Percentiles rank a stretch among this genome's conserved stretches.
Evolutionary conservation across 495 filamentous ascomycete species (phyloP).

Genomic region (Tuber umbilicatum): DNA sequence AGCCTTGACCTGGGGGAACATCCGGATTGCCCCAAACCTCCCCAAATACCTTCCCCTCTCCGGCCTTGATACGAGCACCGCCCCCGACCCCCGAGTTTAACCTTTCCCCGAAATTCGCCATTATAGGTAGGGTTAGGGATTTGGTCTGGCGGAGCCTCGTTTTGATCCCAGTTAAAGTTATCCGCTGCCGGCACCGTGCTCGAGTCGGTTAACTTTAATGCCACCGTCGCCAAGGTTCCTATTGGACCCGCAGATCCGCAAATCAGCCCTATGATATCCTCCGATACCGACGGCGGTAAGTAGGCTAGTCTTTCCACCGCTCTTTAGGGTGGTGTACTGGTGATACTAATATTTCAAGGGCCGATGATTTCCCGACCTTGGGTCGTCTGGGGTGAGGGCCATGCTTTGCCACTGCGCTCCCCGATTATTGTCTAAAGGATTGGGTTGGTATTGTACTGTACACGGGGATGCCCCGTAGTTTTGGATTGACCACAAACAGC

Average conservation of each 20-base stretch:
- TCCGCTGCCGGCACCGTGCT: not conserved
- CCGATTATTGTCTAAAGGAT: no score
- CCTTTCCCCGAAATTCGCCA: not conserved
- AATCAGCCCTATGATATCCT: not conserved
- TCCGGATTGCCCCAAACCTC: not conserved
- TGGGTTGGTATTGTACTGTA: no score
- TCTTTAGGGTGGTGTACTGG: not conserved
- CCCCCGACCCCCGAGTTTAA: not conserved
- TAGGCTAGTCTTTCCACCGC: not conserved
- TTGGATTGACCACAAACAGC: no score
- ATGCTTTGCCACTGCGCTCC: no score
- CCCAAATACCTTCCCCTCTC: not conserved
- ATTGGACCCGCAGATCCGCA: not conserved
- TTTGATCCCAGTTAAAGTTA: not conserved
- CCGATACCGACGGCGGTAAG: not conserved
- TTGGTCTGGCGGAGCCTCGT: not conserved
- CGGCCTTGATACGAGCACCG: not conserved
- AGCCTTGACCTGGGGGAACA: not conserved
- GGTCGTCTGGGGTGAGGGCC: no score
- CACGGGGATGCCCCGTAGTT: no score
- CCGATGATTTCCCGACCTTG: not conserved
- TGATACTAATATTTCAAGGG: not conserved
- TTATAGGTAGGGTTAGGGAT: not conserved
- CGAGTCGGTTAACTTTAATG: not conserved
- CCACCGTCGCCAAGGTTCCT: not conserved